Evolutionary conservation across 1,284 basidiomycete genomes (phyloP).

Genomic region (Cutaneotrichosporon cutaneum): DNA sequence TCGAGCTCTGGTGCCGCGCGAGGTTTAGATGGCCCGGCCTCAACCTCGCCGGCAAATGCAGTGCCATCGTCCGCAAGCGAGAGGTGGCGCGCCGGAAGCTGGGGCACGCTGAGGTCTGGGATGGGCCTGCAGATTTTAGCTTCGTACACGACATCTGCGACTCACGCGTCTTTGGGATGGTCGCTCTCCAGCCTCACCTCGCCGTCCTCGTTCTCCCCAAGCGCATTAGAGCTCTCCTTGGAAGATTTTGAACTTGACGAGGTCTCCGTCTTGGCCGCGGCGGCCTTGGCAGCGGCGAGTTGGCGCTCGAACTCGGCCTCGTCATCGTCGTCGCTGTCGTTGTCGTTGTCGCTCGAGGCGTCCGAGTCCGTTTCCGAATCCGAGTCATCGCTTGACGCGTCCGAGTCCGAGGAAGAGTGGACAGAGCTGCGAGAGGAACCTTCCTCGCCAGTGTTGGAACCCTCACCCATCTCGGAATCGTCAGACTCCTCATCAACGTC

Average conservation of each 20-base stretch:
- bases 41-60: slow-evolving; percentile 25
- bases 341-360: slow-evolving; percentile 6
- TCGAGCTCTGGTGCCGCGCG: slow-evolving; percentile 37
- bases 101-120: slow-evolving; percentile 45
- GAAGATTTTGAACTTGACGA: background rate
- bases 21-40: slow-evolving; percentile 13
- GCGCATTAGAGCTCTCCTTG: slow-evolving; percentile 14
- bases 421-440: background rate
- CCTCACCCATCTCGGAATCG: background rate
- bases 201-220: slow-evolving; percentile 46
- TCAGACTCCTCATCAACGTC: background rate
- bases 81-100: slow-evolving; percentile 63
- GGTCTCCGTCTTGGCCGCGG: background rate
- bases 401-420: slow-evolving; percentile 2
- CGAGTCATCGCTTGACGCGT: slow-evolving; percentile 10
- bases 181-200: slow-evolving; percentile 43
- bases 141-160: slow-evolving; percentile 15
- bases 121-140: slow-evolving; percentile 55
- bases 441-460: slow-evolving; percentile 6
- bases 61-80: slow-evolving; percentile 37
- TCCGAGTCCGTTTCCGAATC: slow-evolving; percentile 14
- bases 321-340: slow-evolving; percentile 24
- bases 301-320: slow-evolving; percentile 65
- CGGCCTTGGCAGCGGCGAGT: slow-evolving; percentile 55
- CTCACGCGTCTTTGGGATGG: slow-evolving; percentile 48